These are phyloP conservation scores for Penicillium sp. DNA, from an alignment of 2,329 filamentous ascomycete species.

Conservation along the genomic window DNA sequence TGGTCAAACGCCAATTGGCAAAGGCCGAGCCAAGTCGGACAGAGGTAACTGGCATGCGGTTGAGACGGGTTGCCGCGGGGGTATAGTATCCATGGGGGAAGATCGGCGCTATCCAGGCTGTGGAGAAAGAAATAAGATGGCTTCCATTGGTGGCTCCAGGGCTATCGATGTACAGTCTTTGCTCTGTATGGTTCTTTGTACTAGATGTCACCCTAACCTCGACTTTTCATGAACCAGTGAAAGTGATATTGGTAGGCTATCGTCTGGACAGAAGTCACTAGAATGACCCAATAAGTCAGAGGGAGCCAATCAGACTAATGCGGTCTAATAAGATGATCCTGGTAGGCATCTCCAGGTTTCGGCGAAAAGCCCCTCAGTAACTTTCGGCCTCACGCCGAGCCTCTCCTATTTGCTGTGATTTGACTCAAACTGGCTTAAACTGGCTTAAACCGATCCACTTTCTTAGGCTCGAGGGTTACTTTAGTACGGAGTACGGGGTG, in stretches of 20 bases:
- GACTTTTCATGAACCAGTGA: not conserved
- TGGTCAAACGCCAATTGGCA: not conserved
- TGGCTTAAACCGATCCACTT: too few species aligned
- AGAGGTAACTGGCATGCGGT: not conserved
- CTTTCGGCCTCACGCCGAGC: not conserved
- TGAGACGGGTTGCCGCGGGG: not conserved
- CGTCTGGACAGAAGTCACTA: too few species aligned
- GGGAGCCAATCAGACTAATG: too few species aligned
- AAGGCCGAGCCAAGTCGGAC: not conserved
- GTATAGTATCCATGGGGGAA: not conserved
- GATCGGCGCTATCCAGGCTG: constrained; percentile 2
- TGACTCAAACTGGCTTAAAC: not conserved
- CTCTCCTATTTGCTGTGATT: not conserved
- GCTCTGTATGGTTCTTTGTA: not conserved
- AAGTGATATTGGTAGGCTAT: too few species aligned
- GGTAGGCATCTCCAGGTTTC: not conserved
- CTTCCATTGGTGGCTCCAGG: not conserved
- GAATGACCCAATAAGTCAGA: too few species aligned
- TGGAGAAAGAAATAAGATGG: not conserved
- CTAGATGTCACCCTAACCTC: not conserved
- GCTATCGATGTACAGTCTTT: not conserved
- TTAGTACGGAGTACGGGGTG: too few species aligned
- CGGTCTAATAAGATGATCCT: not conserved
- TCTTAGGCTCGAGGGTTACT: not conserved
- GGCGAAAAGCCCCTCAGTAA: not conserved